phyloP scores from a whole-genome alignment of 805 yeast species.

The Wickerhamiella nectarea region DNA sequence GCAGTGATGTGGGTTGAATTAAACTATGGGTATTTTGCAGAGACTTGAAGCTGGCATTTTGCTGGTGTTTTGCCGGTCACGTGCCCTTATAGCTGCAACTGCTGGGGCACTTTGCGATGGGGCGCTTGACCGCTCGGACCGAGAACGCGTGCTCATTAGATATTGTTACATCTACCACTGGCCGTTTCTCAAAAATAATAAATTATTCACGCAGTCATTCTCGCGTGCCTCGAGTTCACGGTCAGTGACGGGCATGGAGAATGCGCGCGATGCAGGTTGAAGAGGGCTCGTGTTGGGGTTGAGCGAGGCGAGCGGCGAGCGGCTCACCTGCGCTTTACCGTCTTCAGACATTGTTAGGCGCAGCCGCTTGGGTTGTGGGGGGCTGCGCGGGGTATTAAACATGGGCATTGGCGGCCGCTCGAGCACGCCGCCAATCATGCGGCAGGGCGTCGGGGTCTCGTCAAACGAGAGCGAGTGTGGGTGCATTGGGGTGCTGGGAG shows the following conservation, averaged over 20 bases:
- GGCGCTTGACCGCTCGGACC: too few species aligned
- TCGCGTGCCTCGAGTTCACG: conserved; percentile 16
- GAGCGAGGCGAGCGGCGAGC: conserved; percentile 18
- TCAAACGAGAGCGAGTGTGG: background rate
- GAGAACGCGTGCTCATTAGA: too few species aligned
- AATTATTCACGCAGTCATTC: conserved; percentile 26
- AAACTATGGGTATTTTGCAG: too few species aligned
- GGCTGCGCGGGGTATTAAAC: conserved; percentile 8
- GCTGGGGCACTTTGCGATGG: too few species aligned
- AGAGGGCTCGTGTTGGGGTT: background rate
- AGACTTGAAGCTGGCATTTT: too few species aligned
- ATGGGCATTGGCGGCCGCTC: conserved; percentile 10
- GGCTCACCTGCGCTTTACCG: conserved; percentile 28
- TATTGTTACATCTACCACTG: background rate
- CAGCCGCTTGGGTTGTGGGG: conserved; percentile 13
- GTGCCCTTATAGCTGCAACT: too few species aligned
- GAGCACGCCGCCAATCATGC: background rate
- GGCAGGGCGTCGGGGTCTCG: conserved; percentile 6
- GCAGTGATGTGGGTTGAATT: too few species aligned
- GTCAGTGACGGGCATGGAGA: conserved; percentile 15
- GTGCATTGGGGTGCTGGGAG: conserved; percentile 8
- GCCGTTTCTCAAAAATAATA: conserved; percentile 25
- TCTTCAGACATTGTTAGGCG: conserved; percentile 28
- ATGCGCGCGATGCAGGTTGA: conserved; percentile 11
- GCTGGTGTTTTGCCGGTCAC: too few species aligned